Conservation (phyloP, 495 filamentous ascomycete genomes). For the Glarea lozoyensis region DNA sequence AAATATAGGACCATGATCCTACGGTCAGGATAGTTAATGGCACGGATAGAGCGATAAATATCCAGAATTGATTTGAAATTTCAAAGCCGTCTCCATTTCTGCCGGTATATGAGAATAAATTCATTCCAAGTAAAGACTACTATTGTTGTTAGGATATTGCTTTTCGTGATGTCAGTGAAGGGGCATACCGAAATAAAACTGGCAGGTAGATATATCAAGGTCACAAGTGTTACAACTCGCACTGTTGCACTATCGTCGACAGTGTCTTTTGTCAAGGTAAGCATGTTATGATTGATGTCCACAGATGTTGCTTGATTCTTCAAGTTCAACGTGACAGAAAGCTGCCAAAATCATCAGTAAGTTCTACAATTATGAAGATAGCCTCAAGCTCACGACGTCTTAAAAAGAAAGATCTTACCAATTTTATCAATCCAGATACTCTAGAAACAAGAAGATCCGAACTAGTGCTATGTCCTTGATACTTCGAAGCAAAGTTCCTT, state of each 20-base stretch:
- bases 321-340: slow-evolving; percentile 5
- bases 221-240: slow-evolving; percentile 7
- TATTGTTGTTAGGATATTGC: not conserved
- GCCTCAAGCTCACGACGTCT: slow-evolving; percentile 1
- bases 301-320: slow-evolving; percentile 7
- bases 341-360: not conserved
- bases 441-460: no score
- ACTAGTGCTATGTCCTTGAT: no score
- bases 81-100: slow-evolving; percentile 16
- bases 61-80: slow-evolving; percentile 28
- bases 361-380: not conserved
- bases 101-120: slow-evolving; percentile 27
- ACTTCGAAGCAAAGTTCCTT: no score
- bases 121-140: slow-evolving; percentile 31
- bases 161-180: not conserved
- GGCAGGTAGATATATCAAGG: slow-evolving; percentile 8
- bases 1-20: slow-evolving; percentile 15
- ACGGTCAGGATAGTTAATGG: slow-evolving; percentile 24
- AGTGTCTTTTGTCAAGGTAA: slow-evolving; percentile 11
- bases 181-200: slow-evolving; percentile 10
- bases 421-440: not conserved
- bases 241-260: slow-evolving; percentile 14
- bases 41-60: slow-evolving; percentile 24
- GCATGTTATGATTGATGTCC: slow-evolving; percentile 6
- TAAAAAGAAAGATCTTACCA: not conserved